Evolutionary conservation across 179 eudicot genomes (phyloP).

Genomic region (Pouteria campechiana): DNA sequence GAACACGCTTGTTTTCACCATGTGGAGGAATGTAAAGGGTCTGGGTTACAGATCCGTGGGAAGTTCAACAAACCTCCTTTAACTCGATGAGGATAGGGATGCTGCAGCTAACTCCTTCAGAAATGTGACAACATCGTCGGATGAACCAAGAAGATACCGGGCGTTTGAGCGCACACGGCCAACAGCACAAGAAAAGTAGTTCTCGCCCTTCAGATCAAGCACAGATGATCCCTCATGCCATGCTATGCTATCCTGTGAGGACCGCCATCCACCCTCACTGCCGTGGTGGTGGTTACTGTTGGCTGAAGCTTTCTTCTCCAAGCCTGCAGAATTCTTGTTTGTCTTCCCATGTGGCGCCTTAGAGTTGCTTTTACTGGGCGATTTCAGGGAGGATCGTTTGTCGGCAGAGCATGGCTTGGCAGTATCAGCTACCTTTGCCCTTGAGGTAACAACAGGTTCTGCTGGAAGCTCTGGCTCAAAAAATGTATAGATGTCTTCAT

Average conservation of each 20-base stretch:
- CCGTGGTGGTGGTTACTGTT: constrained; percentile 10
- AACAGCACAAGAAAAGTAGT: constrained; percentile 90
- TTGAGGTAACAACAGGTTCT: constrained; percentile 22
- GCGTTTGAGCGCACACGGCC: constrained; percentile 64
- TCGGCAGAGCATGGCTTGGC: constrained; percentile 10
- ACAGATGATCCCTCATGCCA: constrained; percentile 35
- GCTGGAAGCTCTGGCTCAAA: constrained; percentile 91
- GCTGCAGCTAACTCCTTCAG: constrained; percentile 41
- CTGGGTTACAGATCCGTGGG: too few relatives aligned
- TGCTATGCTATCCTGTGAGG: constrained; percentile 10
- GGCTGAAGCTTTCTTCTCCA: constrained; percentile 21
- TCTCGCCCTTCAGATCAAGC: constrained; percentile 69
- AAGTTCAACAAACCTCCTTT: too few relatives aligned
- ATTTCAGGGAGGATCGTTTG: constrained; percentile 11
- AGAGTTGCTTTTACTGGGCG: background rate
- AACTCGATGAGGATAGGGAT: background rate
- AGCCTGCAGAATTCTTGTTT: constrained; percentile 17
- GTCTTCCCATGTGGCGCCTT: constrained; percentile 22
- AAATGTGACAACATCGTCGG: constrained; percentile 59
- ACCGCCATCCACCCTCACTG: constrained; percentile 14
- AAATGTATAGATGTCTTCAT: constrained; percentile 79
- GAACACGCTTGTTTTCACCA: too few relatives aligned
- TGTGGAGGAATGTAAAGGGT: too few relatives aligned
- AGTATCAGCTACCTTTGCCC: constrained; percentile 31
- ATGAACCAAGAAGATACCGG: constrained; percentile 55